Percentiles rank a stretch among this genome's conserved stretches.
These are phyloP conservation scores for Vanrija sp. DNA, from an alignment of 1,284 basidiomycete genomes.

Conservation along the genomic window DNA sequence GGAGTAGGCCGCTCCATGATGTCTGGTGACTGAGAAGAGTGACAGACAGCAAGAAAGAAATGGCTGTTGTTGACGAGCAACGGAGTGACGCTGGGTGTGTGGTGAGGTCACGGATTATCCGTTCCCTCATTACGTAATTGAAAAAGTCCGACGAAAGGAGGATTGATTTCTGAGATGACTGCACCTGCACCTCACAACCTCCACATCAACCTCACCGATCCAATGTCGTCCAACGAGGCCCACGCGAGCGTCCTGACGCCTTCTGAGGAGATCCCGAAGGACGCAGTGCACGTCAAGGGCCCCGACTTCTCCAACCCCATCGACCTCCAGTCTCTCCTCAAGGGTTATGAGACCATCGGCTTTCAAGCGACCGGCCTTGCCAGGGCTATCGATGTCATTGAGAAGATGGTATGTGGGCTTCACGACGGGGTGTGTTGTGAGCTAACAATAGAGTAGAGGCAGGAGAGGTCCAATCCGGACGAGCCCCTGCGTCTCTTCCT, in stretches of 20 bases:
- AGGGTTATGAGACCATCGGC: conserved; percentile 82
- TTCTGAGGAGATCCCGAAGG: conserved; percentile 70
- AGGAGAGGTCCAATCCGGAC: conserved; percentile 36
- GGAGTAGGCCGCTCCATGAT: background rate
- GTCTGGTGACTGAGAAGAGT: background rate
- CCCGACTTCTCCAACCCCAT: conserved; percentile 76
- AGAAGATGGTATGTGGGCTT: conserved; percentile 47
- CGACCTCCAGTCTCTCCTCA: conserved; percentile 68
- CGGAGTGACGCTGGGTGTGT: background rate
- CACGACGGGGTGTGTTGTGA: background rate
- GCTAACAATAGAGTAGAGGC: background rate
- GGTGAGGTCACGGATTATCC: no score
- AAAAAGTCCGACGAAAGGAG: background rate
- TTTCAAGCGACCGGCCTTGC: conserved; percentile 93
- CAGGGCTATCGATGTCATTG: conserved; percentile 62
- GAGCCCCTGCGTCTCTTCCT: conserved; percentile 71
- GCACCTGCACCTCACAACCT: background rate
- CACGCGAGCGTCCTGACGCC: conserved; percentile 67
- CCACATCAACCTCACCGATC: conserved; percentile 8
- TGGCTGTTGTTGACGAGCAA: background rate
- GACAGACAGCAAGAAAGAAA: background rate
- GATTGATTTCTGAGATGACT: background rate
- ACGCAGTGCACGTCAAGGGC: conserved; percentile 72
- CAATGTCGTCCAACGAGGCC: conserved; percentile 22
- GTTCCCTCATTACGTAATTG: background rate